Percentiles rank a stretch among this genome's conserved stretches.
Conservation (phyloP, 2,329 filamentous ascomycete genomes). For the Teratosphaeria destructans region DNA sequence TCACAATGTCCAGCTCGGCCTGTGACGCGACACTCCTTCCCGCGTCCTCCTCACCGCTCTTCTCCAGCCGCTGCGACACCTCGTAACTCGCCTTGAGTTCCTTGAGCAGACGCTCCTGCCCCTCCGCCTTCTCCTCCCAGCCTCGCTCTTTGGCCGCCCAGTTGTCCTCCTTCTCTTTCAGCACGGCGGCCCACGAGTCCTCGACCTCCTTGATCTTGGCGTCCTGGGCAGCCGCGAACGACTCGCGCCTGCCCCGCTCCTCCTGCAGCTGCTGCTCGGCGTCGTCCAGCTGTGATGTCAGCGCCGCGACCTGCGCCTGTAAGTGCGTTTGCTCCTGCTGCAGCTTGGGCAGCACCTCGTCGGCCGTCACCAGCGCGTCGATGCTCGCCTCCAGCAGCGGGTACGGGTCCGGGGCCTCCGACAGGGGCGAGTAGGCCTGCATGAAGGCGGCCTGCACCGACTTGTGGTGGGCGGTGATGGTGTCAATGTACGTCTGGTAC, state of each 20-base stretch:
- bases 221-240: constrained; percentile 68
- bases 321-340: constrained; percentile 80
- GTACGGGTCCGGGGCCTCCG: constrained; percentile 93
- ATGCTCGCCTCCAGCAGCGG: constrained; percentile 92
- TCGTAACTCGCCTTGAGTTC: constrained; percentile 97
- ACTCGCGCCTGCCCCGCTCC: constrained; percentile 61
- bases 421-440: constrained; percentile 83
- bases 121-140: constrained; percentile 87
- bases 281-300: constrained; percentile 74
- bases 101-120: constrained; percentile 80
- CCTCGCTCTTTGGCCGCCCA: constrained; percentile 90
- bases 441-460: constrained; percentile 86
- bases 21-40: constrained; percentile 53
- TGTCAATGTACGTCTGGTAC: constrained; percentile 95
- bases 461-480: constrained; percentile 92
- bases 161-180: constrained; percentile 91
- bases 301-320: constrained; percentile 63
- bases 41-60: constrained; percentile 45
- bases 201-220: constrained; percentile 80
- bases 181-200: constrained; percentile 74
- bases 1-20: constrained; percentile 88
- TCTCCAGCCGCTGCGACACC: constrained; percentile 80
- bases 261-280: constrained; percentile 69
- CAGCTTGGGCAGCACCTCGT: constrained; percentile 84
- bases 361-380: constrained; percentile 81